These are phyloP conservation scores for Diaporthe citri DNA, from an alignment of 2,329 filamentous ascomycete species.

Conservation along the genomic window DNA sequence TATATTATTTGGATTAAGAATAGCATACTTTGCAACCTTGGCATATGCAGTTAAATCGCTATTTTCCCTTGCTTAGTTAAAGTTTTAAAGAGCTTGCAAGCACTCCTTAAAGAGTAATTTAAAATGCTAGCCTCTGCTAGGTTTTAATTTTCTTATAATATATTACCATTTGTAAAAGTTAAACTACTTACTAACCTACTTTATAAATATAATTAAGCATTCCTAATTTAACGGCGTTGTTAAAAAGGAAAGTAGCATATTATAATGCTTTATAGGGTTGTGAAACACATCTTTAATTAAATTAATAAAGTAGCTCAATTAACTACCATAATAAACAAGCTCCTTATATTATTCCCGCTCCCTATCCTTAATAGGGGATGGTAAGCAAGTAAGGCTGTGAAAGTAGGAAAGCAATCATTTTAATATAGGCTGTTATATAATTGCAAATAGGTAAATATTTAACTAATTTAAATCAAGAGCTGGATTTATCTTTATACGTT, in stretches of 20 bases:
- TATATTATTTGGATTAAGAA: neutral
- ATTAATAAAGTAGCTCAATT: too few relatives aligned
- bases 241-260: constrained; percentile 6
- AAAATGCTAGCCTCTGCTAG: neutral
- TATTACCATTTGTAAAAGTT: neutral
- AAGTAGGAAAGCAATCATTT: too few relatives aligned
- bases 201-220: constrained; percentile 2
- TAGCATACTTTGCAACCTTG: neutral
- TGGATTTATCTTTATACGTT: too few relatives aligned
- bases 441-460: too few relatives aligned
- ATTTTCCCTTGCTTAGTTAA: neutral
- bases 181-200: neutral
- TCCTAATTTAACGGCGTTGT: constrained; percentile 5
- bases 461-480: too few relatives aligned
- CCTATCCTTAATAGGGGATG: too few relatives aligned
- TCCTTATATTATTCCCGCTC: too few relatives aligned
- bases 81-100: neutral
- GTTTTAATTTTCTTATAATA: neutral
- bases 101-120: neutral
- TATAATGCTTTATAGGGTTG: neutral
- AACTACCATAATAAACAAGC: too few relatives aligned
- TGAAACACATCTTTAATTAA: neutral
- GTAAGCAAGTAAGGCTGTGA: too few relatives aligned
- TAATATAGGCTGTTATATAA: too few relatives aligned
- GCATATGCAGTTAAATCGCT: neutral